Conservation (phyloP, 805 yeast genomes). For the Lipomyces lipofer region DNA sequence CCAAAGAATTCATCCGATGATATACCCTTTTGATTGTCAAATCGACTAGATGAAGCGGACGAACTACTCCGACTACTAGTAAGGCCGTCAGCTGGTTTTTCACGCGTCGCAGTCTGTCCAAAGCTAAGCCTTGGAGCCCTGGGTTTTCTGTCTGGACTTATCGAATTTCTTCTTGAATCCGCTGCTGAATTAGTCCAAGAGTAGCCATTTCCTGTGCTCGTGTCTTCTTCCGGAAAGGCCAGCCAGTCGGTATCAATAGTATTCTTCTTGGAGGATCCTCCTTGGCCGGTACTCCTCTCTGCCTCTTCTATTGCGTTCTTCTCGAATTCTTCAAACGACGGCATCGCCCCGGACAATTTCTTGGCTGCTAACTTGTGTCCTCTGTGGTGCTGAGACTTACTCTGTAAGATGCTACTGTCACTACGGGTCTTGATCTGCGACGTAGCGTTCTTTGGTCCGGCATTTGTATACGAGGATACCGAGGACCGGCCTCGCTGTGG, state of each 20-base stretch:
- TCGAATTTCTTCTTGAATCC: too few species aligned
- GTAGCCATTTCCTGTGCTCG: too few species aligned
- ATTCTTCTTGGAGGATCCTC: background rate
- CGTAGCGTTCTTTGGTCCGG: background rate
- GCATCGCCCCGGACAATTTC: conserved; percentile 1
- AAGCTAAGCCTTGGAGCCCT: conserved; percentile 65
- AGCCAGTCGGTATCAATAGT: background rate
- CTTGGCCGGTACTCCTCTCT: conserved; percentile 39
- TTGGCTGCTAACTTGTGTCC: conserved; percentile 3
- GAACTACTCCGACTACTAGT: background rate
- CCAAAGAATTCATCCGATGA: conserved; percentile 28
- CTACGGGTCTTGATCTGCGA: background rate
- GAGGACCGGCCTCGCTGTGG: too few species aligned
- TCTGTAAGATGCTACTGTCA: background rate
- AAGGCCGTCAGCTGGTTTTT: conserved; percentile 36
- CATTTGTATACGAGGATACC: too few species aligned
- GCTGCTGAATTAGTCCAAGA: too few species aligned
- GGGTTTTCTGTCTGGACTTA: too few species aligned
- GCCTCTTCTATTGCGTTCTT: conserved; percentile 81
- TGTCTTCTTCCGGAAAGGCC: background rate
- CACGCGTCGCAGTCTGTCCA: conserved; percentile 74
- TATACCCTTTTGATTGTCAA: conserved; percentile 5
- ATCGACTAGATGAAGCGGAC: background rate
- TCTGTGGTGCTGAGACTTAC: background rate
- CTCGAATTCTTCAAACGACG: conserved; percentile 59